Conservation (phyloP, 352 stramenopile species). For the Phytophthora pisi region DNA sequence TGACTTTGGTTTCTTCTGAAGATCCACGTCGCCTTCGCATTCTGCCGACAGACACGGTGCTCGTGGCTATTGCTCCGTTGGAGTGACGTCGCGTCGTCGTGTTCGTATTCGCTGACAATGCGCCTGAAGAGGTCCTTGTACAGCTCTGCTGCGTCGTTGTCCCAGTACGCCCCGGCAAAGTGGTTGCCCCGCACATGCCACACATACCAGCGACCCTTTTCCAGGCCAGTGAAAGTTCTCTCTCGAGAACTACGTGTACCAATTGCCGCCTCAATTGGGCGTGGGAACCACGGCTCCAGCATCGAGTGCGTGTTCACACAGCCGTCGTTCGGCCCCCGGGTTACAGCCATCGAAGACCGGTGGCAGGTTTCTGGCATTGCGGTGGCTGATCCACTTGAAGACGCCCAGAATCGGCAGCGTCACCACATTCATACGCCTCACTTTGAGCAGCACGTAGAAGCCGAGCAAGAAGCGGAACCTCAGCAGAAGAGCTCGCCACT, state of each 20-base stretch:
- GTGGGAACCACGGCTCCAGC: not conserved
- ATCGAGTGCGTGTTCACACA: not conserved
- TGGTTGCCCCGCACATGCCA: not conserved
- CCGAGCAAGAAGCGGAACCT: not conserved
- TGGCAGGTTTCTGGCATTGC: not conserved
- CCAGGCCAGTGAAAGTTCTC: not conserved
- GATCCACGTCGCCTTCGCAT: not conserved
- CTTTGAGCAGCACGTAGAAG: not conserved
- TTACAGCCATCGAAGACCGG: not conserved
- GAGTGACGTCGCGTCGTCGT: not conserved
- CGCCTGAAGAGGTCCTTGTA: not conserved
- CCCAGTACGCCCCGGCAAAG: not conserved
- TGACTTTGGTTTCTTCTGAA: not conserved
- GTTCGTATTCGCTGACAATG: not conserved
- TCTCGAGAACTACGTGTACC: not conserved
- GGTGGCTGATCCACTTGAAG: not conserved
- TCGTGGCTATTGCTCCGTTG: not conserved
- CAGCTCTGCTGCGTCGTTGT: not conserved
- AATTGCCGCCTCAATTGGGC: too few species aligned
- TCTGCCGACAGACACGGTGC: not conserved
- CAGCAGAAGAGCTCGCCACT: not conserved
- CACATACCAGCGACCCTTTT: not conserved
- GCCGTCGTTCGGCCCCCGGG: not conserved
- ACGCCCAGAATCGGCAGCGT: not conserved
- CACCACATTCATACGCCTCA: not conserved